Base-by-base conservation (phyloP, 2,329 filamentous ascomycete genomes). In the Pseudocercospora fuligena region DNA sequence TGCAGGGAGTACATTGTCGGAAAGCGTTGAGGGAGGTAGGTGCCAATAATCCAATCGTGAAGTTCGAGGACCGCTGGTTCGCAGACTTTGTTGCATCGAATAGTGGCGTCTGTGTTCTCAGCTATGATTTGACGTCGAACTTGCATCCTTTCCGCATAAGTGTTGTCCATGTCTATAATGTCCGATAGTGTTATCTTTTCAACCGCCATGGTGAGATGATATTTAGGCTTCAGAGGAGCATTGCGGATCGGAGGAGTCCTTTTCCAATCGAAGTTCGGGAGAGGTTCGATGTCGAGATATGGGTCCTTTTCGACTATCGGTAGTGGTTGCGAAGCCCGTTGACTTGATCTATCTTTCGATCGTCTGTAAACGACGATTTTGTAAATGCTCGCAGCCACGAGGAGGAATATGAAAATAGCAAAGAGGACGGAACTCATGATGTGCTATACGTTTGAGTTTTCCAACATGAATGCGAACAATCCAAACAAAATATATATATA, bases 171-270 rank as follows among this genome's bases (percentile, higher is more conserved):
- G 19, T 78, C 81, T 43, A 90, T 78, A 16, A 89, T 81, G 9
- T 87, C 82, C n/a, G 84, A 86, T 0, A 85, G 74, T 8, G 82
- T 73, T 14, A 83, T 81, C 53, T 80, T 85, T 72, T 87, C 82
- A 25, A 89, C 80, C 3, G 82, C 87, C 88, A 90, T 90, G 5
- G 87, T 89, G 60, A 90, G 76, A 73, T 89, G 83, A 73, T 87
- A 90, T 70, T 84, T 88, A 5, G 86, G 83, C 74, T 87, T 88
- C 76, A 88, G 88, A 0, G 86, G 84, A 14, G 87, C 80, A 11
- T 87, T 74, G 64, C 85, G 82, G 43, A 87, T 73, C 0, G 86
- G 87, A 64, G 84, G 80, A 33, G 82, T 84, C 0, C 76, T 80
- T 60, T 79, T 73, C 81, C 85, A 85, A 66, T 86, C 76, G 69